Conservation (phyloP, 345 rosid species). For the Angophora floribunda region DNA sequence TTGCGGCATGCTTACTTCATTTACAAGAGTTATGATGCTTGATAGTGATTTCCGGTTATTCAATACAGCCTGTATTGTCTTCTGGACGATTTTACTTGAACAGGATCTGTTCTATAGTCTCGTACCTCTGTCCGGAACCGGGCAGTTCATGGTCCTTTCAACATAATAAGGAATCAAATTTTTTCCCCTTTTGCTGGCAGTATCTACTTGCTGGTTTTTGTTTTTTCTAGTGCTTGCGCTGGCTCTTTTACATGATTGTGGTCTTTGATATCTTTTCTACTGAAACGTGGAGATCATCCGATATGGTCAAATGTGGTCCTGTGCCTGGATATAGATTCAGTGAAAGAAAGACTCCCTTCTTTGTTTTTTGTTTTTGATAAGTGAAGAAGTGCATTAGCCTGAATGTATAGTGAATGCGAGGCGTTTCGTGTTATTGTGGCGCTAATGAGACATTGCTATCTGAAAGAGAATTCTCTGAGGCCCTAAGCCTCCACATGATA, state of each 20-base stretch:
- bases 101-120: not conserved
- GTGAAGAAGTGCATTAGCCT: not conserved
- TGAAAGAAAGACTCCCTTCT: not conserved
- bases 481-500: too few relatives aligned
- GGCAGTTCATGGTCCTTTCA: not conserved
- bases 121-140: not conserved
- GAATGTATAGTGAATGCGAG: not conserved
- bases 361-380: not conserved
- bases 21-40: not conserved
- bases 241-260: not conserved
- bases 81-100: not conserved
- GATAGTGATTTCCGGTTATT: not conserved
- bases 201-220: not conserved
- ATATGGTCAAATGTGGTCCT: not conserved
- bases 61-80: not conserved
- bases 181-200: not conserved
- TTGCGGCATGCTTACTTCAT: not conserved
- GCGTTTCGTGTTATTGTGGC: not conserved
- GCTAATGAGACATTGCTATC: not conserved
- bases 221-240: not conserved
- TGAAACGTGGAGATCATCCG: not conserved
- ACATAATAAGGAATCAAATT: not conserved
- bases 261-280: not conserved
- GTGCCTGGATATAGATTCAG: not conserved
- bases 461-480: not conserved